phyloP scores from a whole-genome alignment of 2,329 filamentous ascomycete genomes.

The Colletotrichum phormii region DNA sequence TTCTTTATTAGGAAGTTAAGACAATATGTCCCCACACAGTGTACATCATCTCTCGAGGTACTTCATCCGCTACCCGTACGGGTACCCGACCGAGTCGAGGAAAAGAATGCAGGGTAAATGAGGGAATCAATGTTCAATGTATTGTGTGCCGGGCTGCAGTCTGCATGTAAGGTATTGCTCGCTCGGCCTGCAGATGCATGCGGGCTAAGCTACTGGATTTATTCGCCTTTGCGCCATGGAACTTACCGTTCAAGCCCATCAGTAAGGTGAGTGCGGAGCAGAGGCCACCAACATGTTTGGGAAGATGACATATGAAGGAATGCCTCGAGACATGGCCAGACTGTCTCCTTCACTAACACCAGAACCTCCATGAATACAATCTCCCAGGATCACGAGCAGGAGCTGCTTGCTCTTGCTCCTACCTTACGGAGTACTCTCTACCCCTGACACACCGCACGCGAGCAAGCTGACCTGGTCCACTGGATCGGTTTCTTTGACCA shows the following conservation, averaged over 20 bases:
- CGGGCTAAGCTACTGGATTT: background rate
- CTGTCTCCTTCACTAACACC: constrained; percentile 12
- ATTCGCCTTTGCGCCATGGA: background rate
- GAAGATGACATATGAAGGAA: constrained; percentile 6
- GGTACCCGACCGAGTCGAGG: constrained; percentile 21
- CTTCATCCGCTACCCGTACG: constrained; percentile 28
- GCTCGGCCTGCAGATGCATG: constrained; percentile 2
- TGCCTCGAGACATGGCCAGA: constrained; percentile 1
- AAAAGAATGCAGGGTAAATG: constrained; percentile 20
- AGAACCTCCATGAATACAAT: background rate
- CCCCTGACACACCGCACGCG: background rate
- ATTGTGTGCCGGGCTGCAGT: constrained; percentile 9
- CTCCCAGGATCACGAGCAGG: constrained; percentile 10
- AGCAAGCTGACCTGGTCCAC: background rate
- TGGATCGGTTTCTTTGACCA: constrained; percentile 2
- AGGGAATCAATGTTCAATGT: constrained; percentile 18
- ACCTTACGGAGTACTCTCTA: background rate
- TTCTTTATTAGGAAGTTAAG: constrained; percentile 20
- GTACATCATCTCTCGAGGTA: background rate
- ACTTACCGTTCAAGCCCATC: background rate
- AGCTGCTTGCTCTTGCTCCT: background rate
- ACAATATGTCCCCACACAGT: constrained; percentile 19
- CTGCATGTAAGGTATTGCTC: background rate
- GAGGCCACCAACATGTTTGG: constrained; percentile 7
- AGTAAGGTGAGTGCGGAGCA: background rate